Evolutionary conservation across 2,329 filamentous ascomycete species (phyloP).

Genomic region (Ophiocordyceps camponoti-saundersi): DNA sequence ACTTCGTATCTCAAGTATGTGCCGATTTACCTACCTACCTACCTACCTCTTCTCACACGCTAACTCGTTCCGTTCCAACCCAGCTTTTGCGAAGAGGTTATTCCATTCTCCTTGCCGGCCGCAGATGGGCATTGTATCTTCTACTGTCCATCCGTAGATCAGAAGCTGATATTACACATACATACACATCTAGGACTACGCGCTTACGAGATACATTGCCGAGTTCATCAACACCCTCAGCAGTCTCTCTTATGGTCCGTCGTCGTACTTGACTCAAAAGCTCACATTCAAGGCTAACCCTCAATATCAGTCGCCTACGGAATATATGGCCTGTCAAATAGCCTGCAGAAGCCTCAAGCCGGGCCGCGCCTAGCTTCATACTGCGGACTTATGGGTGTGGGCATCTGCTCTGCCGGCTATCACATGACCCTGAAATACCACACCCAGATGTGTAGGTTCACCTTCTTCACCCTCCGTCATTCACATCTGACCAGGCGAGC

Average conservation of each 20-base stretch:
- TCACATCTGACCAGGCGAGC: background rate
- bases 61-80: background rate
- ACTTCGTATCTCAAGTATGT: constrained; percentile 16
- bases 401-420: constrained; percentile 14
- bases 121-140: too few relatives aligned
- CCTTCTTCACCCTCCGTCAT: background rate
- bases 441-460: constrained; percentile 15
- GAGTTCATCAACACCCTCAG: constrained; percentile 28
- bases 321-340: constrained; percentile 16
- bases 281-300: background rate
- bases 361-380: constrained; percentile 17
- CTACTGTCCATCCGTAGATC: too few relatives aligned
- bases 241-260: constrained; percentile 18
- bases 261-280: background rate
- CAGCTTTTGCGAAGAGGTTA: constrained; percentile 15
- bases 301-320: constrained; percentile 16
- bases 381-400: constrained; percentile 18
- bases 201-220: constrained; percentile 22
- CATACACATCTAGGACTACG: constrained; percentile 21
- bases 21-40: rapidly evolving
- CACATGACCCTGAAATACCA: constrained; percentile 18
- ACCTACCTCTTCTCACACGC: background rate
- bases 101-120: too few relatives aligned
- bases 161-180: too few relatives aligned
- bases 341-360: constrained; percentile 5